Percentiles rank a stretch among this genome's conserved stretches.
phyloP scores from a whole-genome alignment of 768 basidiomycete species.

The Lactifluus volemus region DNA sequence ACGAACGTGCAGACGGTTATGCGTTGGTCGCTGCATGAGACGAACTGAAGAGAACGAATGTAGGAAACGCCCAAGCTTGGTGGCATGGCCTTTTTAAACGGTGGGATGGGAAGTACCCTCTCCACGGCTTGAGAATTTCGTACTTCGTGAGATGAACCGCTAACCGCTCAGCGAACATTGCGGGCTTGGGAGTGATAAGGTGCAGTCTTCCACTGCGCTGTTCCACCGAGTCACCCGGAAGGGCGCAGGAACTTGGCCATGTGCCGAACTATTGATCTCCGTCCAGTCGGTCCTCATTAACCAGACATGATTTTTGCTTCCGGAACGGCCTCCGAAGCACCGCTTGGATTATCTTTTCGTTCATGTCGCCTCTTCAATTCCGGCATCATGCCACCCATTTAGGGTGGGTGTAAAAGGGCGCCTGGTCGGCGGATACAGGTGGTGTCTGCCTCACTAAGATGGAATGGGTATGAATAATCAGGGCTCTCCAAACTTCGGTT shows the following conservation, averaged over 20 bases:
- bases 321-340: slow-evolving; percentile 15
- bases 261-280: slow-evolving; percentile 19
- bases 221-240: slow-evolving; percentile 15
- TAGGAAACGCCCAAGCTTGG: slow-evolving; percentile 17
- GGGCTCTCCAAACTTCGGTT: not conserved
- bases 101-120: not conserved
- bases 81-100: slow-evolving; percentile 14
- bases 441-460: not conserved
- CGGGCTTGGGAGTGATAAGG: slow-evolving; percentile 18
- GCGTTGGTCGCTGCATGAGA: slow-evolving; percentile 54
- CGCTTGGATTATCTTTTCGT: slow-evolving; percentile 6
- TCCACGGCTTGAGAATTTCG: slow-evolving; percentile 17
- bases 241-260: slow-evolving; percentile 16
- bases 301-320: slow-evolving; percentile 7
- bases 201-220: slow-evolving; percentile 12
- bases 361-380: slow-evolving; percentile 13
- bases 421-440: not conserved
- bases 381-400: slow-evolving; percentile 11
- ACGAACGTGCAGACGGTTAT: slow-evolving; percentile 55
- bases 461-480: not conserved
- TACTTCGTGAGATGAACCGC: slow-evolving; percentile 19
- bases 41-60: slow-evolving; percentile 31
- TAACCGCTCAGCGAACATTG: slow-evolving; percentile 15
- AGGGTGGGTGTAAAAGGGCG: slow-evolving; percentile 3
- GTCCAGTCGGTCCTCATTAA: slow-evolving; percentile 12